phyloP scores from a whole-genome alignment of 2,329 filamentous ascomycete genomes.

The Ophiocordyceps camponoti-rufipedis region DNA sequence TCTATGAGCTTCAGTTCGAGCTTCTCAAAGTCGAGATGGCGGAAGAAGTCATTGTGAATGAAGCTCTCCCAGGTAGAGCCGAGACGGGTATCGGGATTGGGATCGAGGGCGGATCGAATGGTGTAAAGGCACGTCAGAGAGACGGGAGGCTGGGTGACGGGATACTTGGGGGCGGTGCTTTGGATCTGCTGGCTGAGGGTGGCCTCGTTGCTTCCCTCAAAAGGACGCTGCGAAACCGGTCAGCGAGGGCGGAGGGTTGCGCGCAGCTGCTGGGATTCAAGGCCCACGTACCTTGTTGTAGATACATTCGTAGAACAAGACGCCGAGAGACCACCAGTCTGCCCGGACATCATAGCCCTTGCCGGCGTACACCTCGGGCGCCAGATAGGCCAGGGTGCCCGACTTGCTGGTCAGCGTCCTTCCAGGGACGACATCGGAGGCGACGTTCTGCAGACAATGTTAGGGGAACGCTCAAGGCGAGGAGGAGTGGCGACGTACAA shows the following conservation, averaged over 20 bases:
- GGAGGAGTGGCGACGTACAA: conserved; percentile 39
- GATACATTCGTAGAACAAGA: conserved; percentile 98
- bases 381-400: conserved; percentile 85
- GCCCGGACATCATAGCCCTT: conserved; percentile 78
- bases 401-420: conserved; percentile 87
- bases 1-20: conserved; percentile 76
- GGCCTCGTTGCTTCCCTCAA: conserved; percentile 76
- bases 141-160: conserved; percentile 82
- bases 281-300: conserved; percentile 67
- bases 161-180: conserved; percentile 68
- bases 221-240: conserved; percentile 50
- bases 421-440: conserved; percentile 73
- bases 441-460: conserved; percentile 60
- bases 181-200: conserved; percentile 64
- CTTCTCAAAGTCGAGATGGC: conserved; percentile 63
- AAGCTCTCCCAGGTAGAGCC: conserved; percentile 79
- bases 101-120: conserved; percentile 67
- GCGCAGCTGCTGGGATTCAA: background rate
- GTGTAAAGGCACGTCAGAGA: conserved; percentile 77
- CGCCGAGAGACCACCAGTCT: conserved; percentile 97
- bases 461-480: conserved; percentile 3
- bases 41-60: conserved; percentile 78
- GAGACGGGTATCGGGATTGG: conserved; percentile 63
- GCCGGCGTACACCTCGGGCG: conserved; percentile 85
- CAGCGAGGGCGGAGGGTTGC: background rate